Evolutionary conservation across 2,329 filamentous ascomycete species (phyloP).

Genomic region (Zasmidium citrigriseum): DNA sequence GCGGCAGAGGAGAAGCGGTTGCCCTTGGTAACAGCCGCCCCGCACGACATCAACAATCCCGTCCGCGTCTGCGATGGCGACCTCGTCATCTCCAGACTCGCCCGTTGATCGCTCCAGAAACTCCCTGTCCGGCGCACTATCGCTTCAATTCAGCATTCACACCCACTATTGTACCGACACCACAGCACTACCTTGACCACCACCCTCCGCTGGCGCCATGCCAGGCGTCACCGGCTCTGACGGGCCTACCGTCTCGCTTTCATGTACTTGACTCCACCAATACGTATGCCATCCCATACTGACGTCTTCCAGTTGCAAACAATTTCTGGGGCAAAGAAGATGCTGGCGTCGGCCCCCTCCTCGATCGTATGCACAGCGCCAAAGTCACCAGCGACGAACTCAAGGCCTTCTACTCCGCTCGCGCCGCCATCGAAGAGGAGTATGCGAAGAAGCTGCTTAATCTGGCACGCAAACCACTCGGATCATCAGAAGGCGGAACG

Average conservation of each 20-base stretch:
- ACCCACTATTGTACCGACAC: not conserved
- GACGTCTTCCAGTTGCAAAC: constrained; percentile 75
- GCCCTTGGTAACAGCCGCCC: too few relatives aligned
- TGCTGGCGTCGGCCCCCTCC: constrained; percentile 85
- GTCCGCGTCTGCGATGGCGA: too few relatives aligned
- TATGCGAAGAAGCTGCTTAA: constrained; percentile 87
- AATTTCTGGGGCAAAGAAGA: constrained; percentile 99
- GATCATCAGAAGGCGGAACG: constrained; percentile 82
- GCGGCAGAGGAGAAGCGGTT: too few relatives aligned
- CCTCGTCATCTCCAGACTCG: not conserved
- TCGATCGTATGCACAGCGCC: constrained; percentile 91
- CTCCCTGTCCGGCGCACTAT: not conserved
- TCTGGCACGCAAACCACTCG: constrained; percentile 83
- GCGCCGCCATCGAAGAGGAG: constrained; percentile 93
- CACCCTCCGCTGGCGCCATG: constrained; percentile 25
- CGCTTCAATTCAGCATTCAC: not conserved
- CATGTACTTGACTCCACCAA: constrained; percentile 28
- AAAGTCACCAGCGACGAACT: constrained; percentile 95
- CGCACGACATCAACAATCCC: too few relatives aligned
- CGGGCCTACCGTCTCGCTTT: constrained; percentile 38
- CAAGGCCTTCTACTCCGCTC: constrained; percentile 85
- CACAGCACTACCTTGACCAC: not conserved
- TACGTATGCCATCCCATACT: constrained; percentile 28
- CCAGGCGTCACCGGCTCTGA: constrained; percentile 35
- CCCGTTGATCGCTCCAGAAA: not conserved